Evolutionary conservation across 1,284 basidiomycete species (phyloP).

Genomic region (Cerioporus squamosus): DNA sequence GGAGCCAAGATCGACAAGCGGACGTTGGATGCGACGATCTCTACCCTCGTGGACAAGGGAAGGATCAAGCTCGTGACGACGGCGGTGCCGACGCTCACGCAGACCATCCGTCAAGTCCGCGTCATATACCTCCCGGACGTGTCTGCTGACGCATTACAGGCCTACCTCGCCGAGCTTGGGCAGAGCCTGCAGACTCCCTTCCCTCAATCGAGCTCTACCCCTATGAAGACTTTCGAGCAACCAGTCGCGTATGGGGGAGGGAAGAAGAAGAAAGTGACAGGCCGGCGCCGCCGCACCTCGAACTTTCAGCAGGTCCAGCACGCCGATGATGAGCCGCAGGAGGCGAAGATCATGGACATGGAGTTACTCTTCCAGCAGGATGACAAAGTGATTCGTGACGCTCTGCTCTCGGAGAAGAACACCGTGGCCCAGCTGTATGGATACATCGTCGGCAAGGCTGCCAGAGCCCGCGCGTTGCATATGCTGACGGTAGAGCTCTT

Average conservation of each 20-base stretch:
- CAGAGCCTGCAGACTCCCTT: conserved; percentile 39
- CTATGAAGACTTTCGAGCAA: conserved; percentile 51
- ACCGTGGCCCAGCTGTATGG: conserved; percentile 73
- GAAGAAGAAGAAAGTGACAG: conserved; percentile 28
- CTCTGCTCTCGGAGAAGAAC: conserved; percentile 66
- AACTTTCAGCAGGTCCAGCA: conserved; percentile 44
- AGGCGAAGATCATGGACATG: conserved; percentile 37
- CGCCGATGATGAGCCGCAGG: conserved; percentile 45
- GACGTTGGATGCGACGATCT: conserved; percentile 63
- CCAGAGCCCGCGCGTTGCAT: conserved; percentile 67
- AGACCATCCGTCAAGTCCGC: conserved; percentile 55
- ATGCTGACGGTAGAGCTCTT: conserved; percentile 56
- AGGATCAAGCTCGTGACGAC: conserved; percentile 71
- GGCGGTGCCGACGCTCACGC: conserved; percentile 55
- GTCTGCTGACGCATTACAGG: conserved; percentile 52
- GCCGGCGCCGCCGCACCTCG: conserved; percentile 24
- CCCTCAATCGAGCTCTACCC: conserved; percentile 27
- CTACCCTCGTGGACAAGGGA: conserved; percentile 61
- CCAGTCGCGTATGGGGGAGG: conserved; percentile 56
- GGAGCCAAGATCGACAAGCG: conserved; percentile 75
- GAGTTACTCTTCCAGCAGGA: conserved; percentile 55
- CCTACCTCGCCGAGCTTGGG: conserved; percentile 56
- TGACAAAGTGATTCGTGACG: conserved; percentile 56
- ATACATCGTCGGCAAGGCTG: conserved; percentile 64
- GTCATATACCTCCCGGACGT: conserved; percentile 65